Percentiles rank a stretch among this genome's conserved stretches.
These are phyloP conservation scores for Ophiostoma angusticollis DNA, from an alignment of 2,329 filamentous ascomycete genomes.

Conservation along the genomic window DNA sequence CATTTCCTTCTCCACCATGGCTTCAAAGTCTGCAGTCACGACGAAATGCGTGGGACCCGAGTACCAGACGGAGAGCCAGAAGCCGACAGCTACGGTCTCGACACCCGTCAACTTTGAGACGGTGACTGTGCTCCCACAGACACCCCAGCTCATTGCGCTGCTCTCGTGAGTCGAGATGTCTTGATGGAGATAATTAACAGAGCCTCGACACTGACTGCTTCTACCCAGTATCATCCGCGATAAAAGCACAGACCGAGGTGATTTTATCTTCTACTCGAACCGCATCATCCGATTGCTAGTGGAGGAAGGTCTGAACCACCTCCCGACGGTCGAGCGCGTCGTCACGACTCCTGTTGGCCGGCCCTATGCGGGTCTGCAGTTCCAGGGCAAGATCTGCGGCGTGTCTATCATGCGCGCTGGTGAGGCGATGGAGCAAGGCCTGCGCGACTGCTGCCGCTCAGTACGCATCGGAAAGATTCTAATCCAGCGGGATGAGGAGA, in stretches of 20 bases:
- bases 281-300: conserved; percentile 93
- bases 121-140: conserved; percentile 82
- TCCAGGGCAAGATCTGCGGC: conserved; percentile 96
- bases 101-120: conserved; percentile 70
- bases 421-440: conserved; percentile 95
- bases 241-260: conserved; percentile 75
- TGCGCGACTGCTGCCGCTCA: conserved; percentile 93
- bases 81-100: conserved; percentile 80
- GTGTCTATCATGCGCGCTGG: conserved; percentile 98
- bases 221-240: conserved; percentile 77
- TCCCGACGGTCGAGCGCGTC: conserved; percentile 77
- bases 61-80: conserved; percentile 63
- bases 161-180: conserved; percentile 64
- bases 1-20: conserved; percentile 22
- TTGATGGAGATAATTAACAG: not conserved
- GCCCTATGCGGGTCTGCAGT: conserved; percentile 80
- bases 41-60: conserved; percentile 64
- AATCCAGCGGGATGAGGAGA: conserved; percentile 96
- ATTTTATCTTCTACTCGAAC: conserved; percentile 99
- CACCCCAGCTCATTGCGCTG: conserved; percentile 90
- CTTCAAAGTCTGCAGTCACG: conserved; percentile 26
- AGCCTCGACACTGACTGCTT: not conserved
- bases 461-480: conserved; percentile 97
- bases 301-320: conserved; percentile 92
- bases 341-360: conserved; percentile 86